These are phyloP conservation scores for Syncephalis plumigaleata DNA, from an alignment of 371 early-diverging fungal species.

Conservation along the genomic window DNA sequence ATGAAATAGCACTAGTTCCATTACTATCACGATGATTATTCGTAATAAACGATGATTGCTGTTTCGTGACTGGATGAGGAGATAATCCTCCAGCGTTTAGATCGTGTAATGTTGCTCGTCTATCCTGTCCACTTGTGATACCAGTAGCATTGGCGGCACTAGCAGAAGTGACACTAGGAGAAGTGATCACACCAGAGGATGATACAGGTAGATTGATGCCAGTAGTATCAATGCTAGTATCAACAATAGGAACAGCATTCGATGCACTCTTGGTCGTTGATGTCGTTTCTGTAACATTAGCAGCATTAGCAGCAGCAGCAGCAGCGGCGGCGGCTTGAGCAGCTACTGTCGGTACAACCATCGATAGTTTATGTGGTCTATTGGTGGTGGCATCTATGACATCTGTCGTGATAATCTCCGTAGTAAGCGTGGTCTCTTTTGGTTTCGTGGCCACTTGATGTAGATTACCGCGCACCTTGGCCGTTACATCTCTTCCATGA, in stretches of 20 bases:
- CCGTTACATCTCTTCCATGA: conserved; percentile 21
- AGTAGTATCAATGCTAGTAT: too few species aligned
- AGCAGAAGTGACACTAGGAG: conserved; percentile 3
- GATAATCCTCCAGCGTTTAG: conserved; percentile 8
- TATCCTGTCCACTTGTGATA: too few species aligned
- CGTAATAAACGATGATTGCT: background rate
- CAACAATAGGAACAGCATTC: too few species aligned
- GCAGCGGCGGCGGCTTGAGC: background rate
- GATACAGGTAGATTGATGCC: too few species aligned
- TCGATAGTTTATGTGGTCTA: too few species aligned
- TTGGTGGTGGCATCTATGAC: conserved; percentile 2
- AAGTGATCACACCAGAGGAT: too few species aligned
- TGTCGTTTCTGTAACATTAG: background rate
- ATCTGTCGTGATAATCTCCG: background rate
- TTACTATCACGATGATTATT: conserved; percentile 5
- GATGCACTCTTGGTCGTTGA: too few species aligned
- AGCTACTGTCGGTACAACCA: too few species aligned
- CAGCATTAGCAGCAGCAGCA: conserved; percentile 5
- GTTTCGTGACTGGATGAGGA: background rate
- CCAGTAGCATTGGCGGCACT: conserved; percentile 2
- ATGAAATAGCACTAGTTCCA: conserved; percentile 44
- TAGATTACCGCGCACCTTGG: background rate
- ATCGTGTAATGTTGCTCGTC: too few species aligned
- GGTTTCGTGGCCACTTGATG: conserved; percentile 17
- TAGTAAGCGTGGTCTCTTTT: background rate